Base-by-base conservation (phyloP, 306 rosid genomes). In the Cucurbita maxima region DNA sequence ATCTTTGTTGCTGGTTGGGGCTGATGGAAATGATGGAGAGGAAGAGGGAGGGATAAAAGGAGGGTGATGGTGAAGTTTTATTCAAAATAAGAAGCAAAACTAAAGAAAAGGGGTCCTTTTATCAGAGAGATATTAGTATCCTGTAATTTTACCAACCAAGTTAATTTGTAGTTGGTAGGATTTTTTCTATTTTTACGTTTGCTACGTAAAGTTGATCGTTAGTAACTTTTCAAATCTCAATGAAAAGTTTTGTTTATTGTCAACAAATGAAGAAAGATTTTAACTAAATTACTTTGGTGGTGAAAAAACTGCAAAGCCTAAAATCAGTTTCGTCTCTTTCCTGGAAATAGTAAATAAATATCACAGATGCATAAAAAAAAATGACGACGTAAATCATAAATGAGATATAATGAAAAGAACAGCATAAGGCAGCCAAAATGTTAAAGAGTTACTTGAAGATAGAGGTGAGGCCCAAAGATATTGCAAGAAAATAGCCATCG, bases 401-500 rank as follows among this genome's bases (percentile, higher is more conserved):
- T 68, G 34, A 68, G 1, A 68, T 13, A 19, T 43, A 19, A 43
- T 43, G 72, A 18, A 66, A 66, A 61, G 16, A 13, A 43, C 52
- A 20, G 53, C 40, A 68, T 14, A 73, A 20, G 40, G 40, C n/a
- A 74, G 16, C 59, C 53, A 76, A 73, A 83, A 54, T 52, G 22
- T 63, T 55, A 71, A 30, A 30, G 72, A 84, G 80, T 86, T 88
- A 93, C 98, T 90, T 93, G 78, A 85, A 61, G 76, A 90, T 79
- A 75, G 98, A 87, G 66, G 89, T 62, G 77, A 90, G 90, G n/a
- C 98, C 98, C 90, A 93, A 66, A 44, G 86, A 90, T 67, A 88
- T 7, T 66, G 97, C 98, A 79, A 93, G 87, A 82, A 85, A 81
- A 81, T 88, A 93, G 68, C 98, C 98, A 77, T 87, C 88, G 71